phyloP scores from a whole-genome alignment of 352 stramenopile species.

The Chrysophaeum taylorii region DNA sequence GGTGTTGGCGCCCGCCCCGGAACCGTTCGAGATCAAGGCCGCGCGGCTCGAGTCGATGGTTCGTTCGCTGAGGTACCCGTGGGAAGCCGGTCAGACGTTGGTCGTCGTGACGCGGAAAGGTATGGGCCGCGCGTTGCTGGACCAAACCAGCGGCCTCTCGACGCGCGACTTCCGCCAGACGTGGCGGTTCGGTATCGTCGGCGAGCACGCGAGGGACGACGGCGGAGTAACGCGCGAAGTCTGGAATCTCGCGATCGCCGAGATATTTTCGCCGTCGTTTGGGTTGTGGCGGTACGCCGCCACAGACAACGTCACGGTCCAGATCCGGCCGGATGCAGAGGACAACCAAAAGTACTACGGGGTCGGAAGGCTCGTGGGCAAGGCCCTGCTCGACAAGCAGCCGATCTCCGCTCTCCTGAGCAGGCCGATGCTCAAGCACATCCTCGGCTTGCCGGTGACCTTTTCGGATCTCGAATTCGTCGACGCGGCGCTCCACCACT shows the following conservation, averaged over 20 bases:
- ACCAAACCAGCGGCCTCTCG: neutral
- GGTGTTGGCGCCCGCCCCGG: too few species aligned
- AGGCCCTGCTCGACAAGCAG: slow-evolving; percentile 67
- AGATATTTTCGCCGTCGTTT: slow-evolving; percentile 28
- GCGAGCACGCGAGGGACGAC: slow-evolving; percentile 29
- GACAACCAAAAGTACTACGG: slow-evolving; percentile 70
- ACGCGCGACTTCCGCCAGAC: slow-evolving; percentile 13
- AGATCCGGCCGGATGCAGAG: slow-evolving; percentile 34
- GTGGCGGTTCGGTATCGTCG: slow-evolving; percentile 61
- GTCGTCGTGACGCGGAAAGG: too few species aligned
- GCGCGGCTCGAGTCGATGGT: too few species aligned
- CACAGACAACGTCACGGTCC: neutral
- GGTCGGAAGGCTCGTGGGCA: slow-evolving; percentile 62
- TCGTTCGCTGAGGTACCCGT: too few species aligned
- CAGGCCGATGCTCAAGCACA: slow-evolving; percentile 73
- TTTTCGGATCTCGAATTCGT: slow-evolving; percentile 66
- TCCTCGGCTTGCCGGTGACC: slow-evolving; percentile 72
- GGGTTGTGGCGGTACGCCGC: slow-evolving; percentile 22
- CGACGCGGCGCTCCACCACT: slow-evolving; percentile 15
- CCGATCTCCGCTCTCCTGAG: slow-evolving; percentile 73
- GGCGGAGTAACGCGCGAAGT: slow-evolving; percentile 33
- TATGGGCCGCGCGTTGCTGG: too few species aligned
- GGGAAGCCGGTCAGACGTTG: too few species aligned
- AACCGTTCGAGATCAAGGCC: too few species aligned
- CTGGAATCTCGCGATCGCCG: slow-evolving; percentile 24